Base-by-base conservation (phyloP, 192 early-diverging fungal genomes). In the Podila epicladia region DNA sequence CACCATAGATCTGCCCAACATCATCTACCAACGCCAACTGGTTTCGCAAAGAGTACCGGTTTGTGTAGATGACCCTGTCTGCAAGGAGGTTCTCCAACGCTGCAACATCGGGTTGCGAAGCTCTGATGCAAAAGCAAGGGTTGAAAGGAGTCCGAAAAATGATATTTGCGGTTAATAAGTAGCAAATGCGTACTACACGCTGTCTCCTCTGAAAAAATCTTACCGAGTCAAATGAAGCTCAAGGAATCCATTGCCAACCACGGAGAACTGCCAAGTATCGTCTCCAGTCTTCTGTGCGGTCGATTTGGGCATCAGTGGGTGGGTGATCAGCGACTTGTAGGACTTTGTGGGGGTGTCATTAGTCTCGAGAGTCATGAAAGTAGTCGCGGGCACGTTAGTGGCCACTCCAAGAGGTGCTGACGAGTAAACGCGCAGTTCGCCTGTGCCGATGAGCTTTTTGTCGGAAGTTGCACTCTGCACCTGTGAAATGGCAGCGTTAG, bases 1-100 rank as follows among this genome's bases (percentile, higher is more conserved):
- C 66, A 24, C 77, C 77, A 55, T 51, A 72, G 58, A 80, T 68
- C 37, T 80, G 71, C 1, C 77, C 77, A 13, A 80, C 70, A 60
- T 73, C 77, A 53, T 80, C 77, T 1, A 80, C 77, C 9, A 80
- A 61, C 0, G 77, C 77, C 9, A 80, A 33, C 24, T 80, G 65
- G 29, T 80, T 69, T 9, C 77, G 77, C 0, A 80, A 59, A 29
- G 73, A 5, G 62, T 73, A 67, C 49, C 73, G 77, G 48, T 80
- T 80, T 5, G 77, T 80, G 71, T 80, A 80, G 2, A 80, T 41
- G 58, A 80, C 65, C 35, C 77, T 64, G 48, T 80, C 77, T 32
- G 77, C 45, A 45, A 80, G 58, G 31, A 80, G 29, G 49, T 73
- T 61, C 45, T 80, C 77, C 8, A 80, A 41, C 11, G 61, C 24